Percentiles rank a stretch among this genome's conserved stretches.
These are phyloP conservation scores for Penicillium sp. DNA, from an alignment of 2,329 filamentous ascomycete genomes.

Conservation along the genomic window DNA sequence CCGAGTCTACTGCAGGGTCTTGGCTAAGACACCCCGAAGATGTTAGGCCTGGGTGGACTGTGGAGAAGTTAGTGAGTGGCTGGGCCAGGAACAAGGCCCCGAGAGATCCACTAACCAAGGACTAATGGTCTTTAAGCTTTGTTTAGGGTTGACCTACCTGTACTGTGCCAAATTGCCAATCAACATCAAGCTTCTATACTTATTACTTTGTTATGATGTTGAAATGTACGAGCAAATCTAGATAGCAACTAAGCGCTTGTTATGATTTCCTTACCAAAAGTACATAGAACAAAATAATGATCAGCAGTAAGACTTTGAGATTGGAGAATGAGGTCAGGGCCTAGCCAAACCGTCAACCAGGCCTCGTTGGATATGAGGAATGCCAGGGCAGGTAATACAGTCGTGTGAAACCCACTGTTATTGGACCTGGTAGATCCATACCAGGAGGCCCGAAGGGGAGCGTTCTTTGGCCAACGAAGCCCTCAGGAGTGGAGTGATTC, in stretches of 20 bases:
- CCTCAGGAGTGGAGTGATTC: constrained; percentile 23
- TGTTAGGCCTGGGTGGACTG: background rate
- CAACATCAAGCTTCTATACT: background rate
- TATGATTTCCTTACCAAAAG: background rate
- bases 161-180: no score
- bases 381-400: constrained; percentile 15
- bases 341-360: background rate
- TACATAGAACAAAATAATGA: background rate
- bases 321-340: background rate
- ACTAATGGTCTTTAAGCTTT: background rate
- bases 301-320: background rate
- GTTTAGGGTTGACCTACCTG: constrained; percentile 3
- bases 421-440: constrained; percentile 34
- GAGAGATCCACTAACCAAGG: constrained; percentile 7
- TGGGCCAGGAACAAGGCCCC: constrained; percentile 10
- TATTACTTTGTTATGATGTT: background rate
- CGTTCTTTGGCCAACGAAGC: constrained; percentile 15
- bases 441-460: constrained; percentile 25
- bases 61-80: constrained; percentile 5
- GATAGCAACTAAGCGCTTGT: background rate
- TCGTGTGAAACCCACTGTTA: constrained; percentile 22
- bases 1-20: constrained; percentile 10
- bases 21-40: background rate
- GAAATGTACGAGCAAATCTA: background rate
- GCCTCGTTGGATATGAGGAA: constrained; percentile 19